Percentiles rank a stretch among this genome's conserved stretches.
These are phyloP conservation scores for Pseudonitzschia delicatissima DNA, from an alignment of 108 stramenopile genomes.

Conservation along the genomic window DNA sequence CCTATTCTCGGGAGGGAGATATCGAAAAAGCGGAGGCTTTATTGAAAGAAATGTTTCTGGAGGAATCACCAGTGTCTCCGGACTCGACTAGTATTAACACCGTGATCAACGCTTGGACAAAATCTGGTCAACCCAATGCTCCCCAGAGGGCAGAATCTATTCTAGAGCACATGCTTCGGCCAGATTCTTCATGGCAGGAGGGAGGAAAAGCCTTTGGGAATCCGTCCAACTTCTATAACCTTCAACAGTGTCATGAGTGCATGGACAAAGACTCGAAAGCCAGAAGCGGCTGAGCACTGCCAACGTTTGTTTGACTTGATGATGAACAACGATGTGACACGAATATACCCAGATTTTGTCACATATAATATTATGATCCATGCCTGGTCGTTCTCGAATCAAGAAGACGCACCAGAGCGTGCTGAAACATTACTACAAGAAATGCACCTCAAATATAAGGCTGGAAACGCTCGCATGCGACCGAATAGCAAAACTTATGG, in stretches of 20 bases:
- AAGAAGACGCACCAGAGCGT: conserved; percentile 35
- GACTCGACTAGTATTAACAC: conserved; percentile 38
- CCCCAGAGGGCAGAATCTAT: conserved; percentile 52
- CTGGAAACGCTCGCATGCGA: conserved; percentile 38
- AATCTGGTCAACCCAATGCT: conserved; percentile 19
- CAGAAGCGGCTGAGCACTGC: conserved; percentile 42
- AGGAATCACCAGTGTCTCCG: conserved; percentile 40
- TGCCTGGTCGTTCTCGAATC: conserved; percentile 13
- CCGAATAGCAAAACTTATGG: conserved; percentile 63
- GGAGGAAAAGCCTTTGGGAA: background rate
- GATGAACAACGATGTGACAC: background rate
- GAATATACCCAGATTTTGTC: conserved; percentile 41
- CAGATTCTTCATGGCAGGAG: background rate
- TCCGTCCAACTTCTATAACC: conserved; percentile 61
- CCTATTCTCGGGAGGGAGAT: conserved; percentile 21
- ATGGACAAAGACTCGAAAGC: conserved; percentile 51
- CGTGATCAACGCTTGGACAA: conserved; percentile 33
- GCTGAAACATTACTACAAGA: conserved; percentile 47
- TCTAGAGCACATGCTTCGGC: conserved; percentile 34
- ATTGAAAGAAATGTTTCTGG: conserved; percentile 30
- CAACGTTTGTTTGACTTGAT: conserved; percentile 35
- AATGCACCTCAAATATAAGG: conserved; percentile 34
- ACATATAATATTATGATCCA: conserved; percentile 37
- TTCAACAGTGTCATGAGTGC: conserved; percentile 64
- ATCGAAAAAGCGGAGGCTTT: conserved; percentile 20